Base-by-base conservation (phyloP, 805 yeast genomes). In the Kodamaea lidongshanica region DNA sequence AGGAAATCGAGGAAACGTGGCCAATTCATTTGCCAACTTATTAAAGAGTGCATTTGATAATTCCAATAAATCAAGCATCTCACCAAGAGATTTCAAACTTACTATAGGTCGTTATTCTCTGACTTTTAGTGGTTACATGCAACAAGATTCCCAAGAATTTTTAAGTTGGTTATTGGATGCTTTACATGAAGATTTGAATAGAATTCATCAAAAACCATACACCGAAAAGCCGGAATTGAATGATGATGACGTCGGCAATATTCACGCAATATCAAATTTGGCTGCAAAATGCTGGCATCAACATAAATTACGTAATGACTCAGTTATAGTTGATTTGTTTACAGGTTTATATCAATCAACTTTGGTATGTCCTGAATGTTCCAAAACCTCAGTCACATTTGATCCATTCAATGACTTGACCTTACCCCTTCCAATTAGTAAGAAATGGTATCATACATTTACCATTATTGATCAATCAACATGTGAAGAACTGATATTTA, bases 111-210 rank as follows among this genome's bases (percentile, higher is more conserved):
- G 78, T 37, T 82, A 71, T 47, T 82, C 87, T 22, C 70, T 79
- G 1, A 71, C 80, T 67, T 89, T 87, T 59, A 72, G 79, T 0
- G 94, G 85, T 3, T 79, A 77, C 42, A 76, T 74, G 35, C 96
- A 89, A 52, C 96, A 89, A 48, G 97, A 89, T 50, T 83, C 95
- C 2, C 96, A 88, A 51, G 97, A 89, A 50, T 81, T 89, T 48
- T 67, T 87, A 29, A 88, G 94, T 17, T 89, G 83, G 66, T 54
- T 89, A 18, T 62, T 89, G 16, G 96, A 89, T 55, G 87, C 92
- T 2, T 60, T 89, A 20, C 96, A 89, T 50, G 96, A 89, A 54
- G 97, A 89, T 56, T 64, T 89, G 40, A 92, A 92, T 48, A 66
- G 96, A 33, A 79, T 89, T 16, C 50, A 72, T 6, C 61, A 81